phyloP scores from a whole-genome alignment of 495 filamentous ascomycete genomes.

The Penicillium coffeae region DNA sequence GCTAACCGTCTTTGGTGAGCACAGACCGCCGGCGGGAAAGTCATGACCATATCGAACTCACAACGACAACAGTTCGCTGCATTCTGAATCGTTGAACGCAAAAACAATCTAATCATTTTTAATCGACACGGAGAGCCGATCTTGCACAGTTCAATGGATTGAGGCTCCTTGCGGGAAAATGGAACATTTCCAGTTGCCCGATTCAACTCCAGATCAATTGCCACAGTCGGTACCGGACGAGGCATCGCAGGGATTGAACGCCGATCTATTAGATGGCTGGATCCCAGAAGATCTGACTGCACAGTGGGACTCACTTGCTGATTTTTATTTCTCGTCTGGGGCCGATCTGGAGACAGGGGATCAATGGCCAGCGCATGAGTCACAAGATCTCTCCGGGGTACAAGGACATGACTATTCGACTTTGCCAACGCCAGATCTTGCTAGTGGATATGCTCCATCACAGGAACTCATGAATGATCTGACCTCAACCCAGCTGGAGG shows the following conservation, averaged over 20 bases:
- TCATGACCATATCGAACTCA: too few species aligned
- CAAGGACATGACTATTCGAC: neutral
- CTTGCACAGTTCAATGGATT: too few species aligned
- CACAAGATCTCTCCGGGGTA: neutral
- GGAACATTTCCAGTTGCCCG: neutral
- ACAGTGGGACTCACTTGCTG: slow-evolving; percentile 9
- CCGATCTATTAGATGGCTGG: neutral
- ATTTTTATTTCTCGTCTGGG: slow-evolving; percentile 18
- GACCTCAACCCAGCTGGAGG: neutral
- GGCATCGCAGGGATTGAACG: neutral
- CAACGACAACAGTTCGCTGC: too few species aligned
- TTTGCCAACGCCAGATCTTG: neutral
- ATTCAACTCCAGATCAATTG: neutral
- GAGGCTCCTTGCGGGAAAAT: neutral
- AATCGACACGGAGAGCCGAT: too few species aligned
- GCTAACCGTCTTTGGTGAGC: too few species aligned
- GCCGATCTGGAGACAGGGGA: slow-evolving; percentile 6
- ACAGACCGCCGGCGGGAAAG: too few species aligned
- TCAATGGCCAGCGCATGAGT: slow-evolving; percentile 7
- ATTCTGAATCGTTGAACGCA: too few species aligned
- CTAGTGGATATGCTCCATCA: neutral
- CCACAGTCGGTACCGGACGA: neutral
- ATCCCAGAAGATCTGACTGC: neutral
- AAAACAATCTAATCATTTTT: too few species aligned
- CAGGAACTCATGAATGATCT: neutral